Base-by-base conservation (phyloP, 108 stramenopile genomes). In the Stephanodiscus triporus region DNA sequence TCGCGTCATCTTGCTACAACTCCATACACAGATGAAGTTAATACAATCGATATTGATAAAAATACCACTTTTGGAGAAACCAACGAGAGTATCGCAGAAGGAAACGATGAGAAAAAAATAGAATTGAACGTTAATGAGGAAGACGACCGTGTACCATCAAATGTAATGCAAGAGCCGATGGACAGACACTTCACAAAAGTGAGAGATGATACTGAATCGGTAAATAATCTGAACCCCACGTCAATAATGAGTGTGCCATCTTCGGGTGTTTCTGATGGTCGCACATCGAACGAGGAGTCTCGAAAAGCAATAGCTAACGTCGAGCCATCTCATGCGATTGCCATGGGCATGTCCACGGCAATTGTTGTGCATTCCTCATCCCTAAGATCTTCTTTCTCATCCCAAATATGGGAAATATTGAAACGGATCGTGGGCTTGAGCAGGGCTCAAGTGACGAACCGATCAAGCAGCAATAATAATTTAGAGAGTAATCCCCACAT, bases 361-460 rank as follows among this genome's bases (percentile, higher is more conserved):
- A 66, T 82, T 53, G 77, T 82, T 16, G 56, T 82, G 17, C 68
- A 68, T 58, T 56, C 77, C 37, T 57, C 38, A 8, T 54, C 43
- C 3, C 34, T 56, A 23, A 6, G 7, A 2, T 57, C 58, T 27
- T 77, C 57, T 26, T 48, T 82, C 11, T 77, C 81, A 2, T 66
- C 50, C 51, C 73, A 78, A 55, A 74, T 82, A 4, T 82, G 77
- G 81, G 81, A 82, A 32, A 30, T 81, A 10, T 53, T 81, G 16
- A 32, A 70, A 60, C 61, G 75, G 55, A 76, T 81, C 23, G 69
- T 81, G 20, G 80, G 80, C 17, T 37, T 81, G 32, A 42, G 70
- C 17, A 76, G 75, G 48, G 13, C 56, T 40, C 43, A 60, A 22
- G 38, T 11, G 34, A 38, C 16, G 58, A 59, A 38, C 58, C 58